Evolutionary conservation across 106 monocot species (phyloP), one percentile per base, ranked within the genome.

Genomic region (Allium fistulosum): DNA sequence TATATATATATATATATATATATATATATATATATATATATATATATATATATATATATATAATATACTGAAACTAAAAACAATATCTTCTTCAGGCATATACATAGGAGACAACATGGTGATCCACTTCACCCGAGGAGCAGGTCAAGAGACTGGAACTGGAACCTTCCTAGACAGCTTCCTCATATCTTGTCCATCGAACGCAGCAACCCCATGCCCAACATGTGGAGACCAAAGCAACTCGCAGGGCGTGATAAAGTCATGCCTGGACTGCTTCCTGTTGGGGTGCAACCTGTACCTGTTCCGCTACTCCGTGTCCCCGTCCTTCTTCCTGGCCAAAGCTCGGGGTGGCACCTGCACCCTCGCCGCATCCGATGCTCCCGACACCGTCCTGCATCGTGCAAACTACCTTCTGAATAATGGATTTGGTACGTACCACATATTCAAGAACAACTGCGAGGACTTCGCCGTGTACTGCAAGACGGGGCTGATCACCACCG

Each of bases 401-500:
- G 91, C 88, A 22, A 77, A 74, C 5, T 83, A 81, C 70, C 91
- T 95, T 17, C 85, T 95, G 7, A 50, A 72, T 14, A 75, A 79
- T 45, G 63, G 88, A 4, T 95, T 95, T 49, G 91, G 94, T 11
- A 75, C 56, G 10, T 94, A 94, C 66, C 65, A 70, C 63, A 63
- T 91, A 7, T 94, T 91, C 81, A 87, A 83, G 75, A 94, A 94
- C 81, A 94, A 94, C 71, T 94, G 94, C 48, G 94, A 94, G 85
- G 91, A 94, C 69, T 94, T 94, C 48, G 94, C 94, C 12, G 87
- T 94, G 12, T 94, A 94, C 61, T 94, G 90, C 78, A 94, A 91
- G 79, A 94, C 94, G 3, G 85, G 91, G 49, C 73, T 90, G 47
- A 76, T 94, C 47, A 76, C 88, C 11, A 72, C 37, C 37, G 37